Evolutionary conservation across 2,329 filamentous ascomycete genomes (phyloP), one percentile per base, ranked within the genome.

Genomic region (Calonectria ilicicola): DNA sequence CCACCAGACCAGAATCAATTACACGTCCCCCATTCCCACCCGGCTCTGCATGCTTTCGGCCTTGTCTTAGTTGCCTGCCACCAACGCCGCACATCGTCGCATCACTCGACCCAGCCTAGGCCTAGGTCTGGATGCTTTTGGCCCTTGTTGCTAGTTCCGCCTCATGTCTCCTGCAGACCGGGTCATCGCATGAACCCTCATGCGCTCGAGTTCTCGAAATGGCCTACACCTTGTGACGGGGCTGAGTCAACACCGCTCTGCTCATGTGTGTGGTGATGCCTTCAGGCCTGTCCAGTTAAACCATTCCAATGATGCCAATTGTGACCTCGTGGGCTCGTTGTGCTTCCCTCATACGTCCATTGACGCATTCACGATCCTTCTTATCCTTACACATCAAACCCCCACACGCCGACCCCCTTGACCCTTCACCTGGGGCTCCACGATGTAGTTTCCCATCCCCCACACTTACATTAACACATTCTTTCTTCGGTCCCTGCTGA

Each of bases 371-470:
- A 29, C 44, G 17, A 38, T 67, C 69, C 62, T 70, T 38, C n/a
- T 21, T 38, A 19, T 38, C 27, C 51, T 47, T 27, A 38, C 29
- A 27, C n/a, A 23, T 29, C 42, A 35, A 32, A 65, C 75, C 56
- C 75, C 75, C 74, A 73, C 72, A 69, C 58, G 35, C 49, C 32
- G 65, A 66, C 42, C 27, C 42, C 27, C 62, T 72, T 47, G 67
- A 67, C 32, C 44, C 27, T 69, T 76, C 66, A 74, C 62, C 58
- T 65, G 53, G 56, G 26, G 67, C 53, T 73, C 27, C 62, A 29
- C 42, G 49, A 70, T 69, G 47, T 58, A 70, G 69, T 70, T 63
- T 56, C 32, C 51, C 21, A 79, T 79, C 76, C 79, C 77, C 75
- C 79, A 79, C 75, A 68, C 75, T 63, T 64, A 66, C 73, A 51